Conservation (phyloP, 2,329 filamentous ascomycete genomes). For the Emericellopsis atlantica region DNA sequence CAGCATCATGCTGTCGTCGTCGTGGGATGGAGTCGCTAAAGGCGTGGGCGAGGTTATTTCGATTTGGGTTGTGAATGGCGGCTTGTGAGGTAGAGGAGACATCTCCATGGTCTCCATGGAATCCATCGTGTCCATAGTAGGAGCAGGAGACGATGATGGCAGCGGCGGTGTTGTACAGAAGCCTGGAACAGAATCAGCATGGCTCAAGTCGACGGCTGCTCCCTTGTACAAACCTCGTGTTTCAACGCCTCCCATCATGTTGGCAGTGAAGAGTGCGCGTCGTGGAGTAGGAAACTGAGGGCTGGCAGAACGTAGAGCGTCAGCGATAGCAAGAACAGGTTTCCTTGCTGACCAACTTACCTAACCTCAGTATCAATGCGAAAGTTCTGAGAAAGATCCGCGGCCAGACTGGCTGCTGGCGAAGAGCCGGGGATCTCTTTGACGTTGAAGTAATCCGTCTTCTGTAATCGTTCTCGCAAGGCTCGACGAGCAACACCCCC, state of each 20-base stretch:
- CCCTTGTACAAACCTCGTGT: conserved; percentile 16
- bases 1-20: conserved; percentile 37
- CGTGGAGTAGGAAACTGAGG: conserved; percentile 27
- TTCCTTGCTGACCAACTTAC: conserved; percentile 35
- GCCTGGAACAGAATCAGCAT: conserved; percentile 31
- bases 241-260: conserved; percentile 21
- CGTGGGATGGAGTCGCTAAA: conserved; percentile 30
- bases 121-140: conserved; percentile 70
- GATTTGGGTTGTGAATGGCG: conserved; percentile 51
- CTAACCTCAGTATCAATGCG: conserved; percentile 76
- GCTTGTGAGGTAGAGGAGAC: conserved; percentile 84
- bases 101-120: conserved; percentile 73
- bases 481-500: conserved; percentile 42
- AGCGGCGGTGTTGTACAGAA: conserved; percentile 75
- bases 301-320: conserved; percentile 9
- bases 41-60: conserved; percentile 64
- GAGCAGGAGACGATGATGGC: conserved; percentile 67
- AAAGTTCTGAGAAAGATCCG: conserved; percentile 94
- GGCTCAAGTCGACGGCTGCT: background rate
- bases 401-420: conserved; percentile 79
- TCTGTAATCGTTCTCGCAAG: conserved; percentile 62
- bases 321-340: background rate
- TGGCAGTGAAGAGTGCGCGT: conserved; percentile 25
- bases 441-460: conserved; percentile 69
- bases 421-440: conserved; percentile 75